Evolutionary conservation across 2,329 filamentous ascomycete genomes (phyloP).

Genomic region (Alternaria ethzedia): DNA sequence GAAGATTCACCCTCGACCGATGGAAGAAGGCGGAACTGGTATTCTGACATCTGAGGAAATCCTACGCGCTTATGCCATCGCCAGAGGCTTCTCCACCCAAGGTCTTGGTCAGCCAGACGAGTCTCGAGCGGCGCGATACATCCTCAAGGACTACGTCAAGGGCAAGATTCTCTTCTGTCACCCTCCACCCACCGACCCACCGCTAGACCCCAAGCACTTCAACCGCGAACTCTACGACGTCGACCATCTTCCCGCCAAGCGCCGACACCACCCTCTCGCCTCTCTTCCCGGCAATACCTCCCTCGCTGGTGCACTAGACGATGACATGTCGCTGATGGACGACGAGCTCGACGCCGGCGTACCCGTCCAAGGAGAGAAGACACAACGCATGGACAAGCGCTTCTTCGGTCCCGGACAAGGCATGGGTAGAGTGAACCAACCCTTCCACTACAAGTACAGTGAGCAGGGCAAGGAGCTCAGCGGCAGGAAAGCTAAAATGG

Average conservation of each 20-base stretch:
- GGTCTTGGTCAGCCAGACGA: constrained; percentile 92
- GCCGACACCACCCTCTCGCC: constrained; percentile 67
- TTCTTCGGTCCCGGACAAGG: constrained; percentile 78
- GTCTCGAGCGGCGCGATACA: constrained; percentile 84
- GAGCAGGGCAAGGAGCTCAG: constrained; percentile 84
- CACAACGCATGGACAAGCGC: constrained; percentile 78
- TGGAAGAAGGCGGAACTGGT: constrained; percentile 93
- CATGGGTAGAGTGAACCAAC: constrained; percentile 71
- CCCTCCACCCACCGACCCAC: constrained; percentile 73
- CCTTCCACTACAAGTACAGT: constrained; percentile 89
- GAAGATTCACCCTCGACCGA: constrained; percentile 77
- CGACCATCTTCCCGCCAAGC: constrained; percentile 79
- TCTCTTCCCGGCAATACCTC: constrained; percentile 50
- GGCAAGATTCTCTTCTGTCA: constrained; percentile 93
- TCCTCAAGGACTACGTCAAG: constrained; percentile 97
- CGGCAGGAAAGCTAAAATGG: constrained; percentile 80
- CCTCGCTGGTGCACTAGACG: constrained; percentile 32
- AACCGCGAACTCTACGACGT: constrained; percentile 89
- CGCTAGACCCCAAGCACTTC: constrained; percentile 75
- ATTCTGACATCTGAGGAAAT: constrained; percentile 84
- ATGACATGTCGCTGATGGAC: constrained; percentile 52
- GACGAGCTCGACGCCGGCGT: constrained; percentile 54
- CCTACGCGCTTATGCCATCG: constrained; percentile 82
- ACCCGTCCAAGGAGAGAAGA: constrained; percentile 69
- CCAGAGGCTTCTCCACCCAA: constrained; percentile 87